Base-by-base conservation (phyloP, 306 rosid genomes). In the Gastrolobium bilobum region DNA sequence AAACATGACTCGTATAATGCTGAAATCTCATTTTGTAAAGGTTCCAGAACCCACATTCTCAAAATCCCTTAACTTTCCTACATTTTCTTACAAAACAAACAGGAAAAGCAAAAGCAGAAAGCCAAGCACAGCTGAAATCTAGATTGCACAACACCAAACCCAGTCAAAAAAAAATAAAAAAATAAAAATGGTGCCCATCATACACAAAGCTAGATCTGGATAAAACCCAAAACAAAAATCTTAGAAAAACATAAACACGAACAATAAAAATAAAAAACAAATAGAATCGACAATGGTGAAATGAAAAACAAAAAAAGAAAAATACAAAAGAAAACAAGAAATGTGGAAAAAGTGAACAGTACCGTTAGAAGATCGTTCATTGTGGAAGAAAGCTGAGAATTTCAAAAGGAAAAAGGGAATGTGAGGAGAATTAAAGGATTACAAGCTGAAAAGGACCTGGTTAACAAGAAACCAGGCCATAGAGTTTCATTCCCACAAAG, bases 291-390 rank as follows among this genome's bases (percentile, higher is more conserved):
- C 61, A 66, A 54, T 15, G 47, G 37, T 29, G 14, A 74, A 61
- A 20, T 13, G 33, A 34, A 40, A 4, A 4, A 3, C 7, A 35
- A 38, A 60, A 60, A 50, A 9, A 20, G 8, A 31, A 42, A 2
- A n/a, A 7, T 6, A 37, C 2, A 20, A 10, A 20, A 15, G 42
- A 10, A 20, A 20, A 20, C 26, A 2, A 34, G 29, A 35, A 4
- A 86, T 67, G 1, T 6, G 5, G 66, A 33, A 33, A 20, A 79
- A 67, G 29, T 1, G 57, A n/a, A 52, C 4, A 68, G 83, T 89
- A 94, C 96, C 94, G 90, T 56, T 34, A 91, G 88, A 79, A 94
- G 98, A 83, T 94, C 98, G 87, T 94, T 94, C 98, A 94, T 94
- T 66, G 86, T 90, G 54, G 81, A 79, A 72, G 69, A 58, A 81